Conservation (phyloP, 495 filamentous ascomycete species). For the Aspergillus kassunensis region DNA sequence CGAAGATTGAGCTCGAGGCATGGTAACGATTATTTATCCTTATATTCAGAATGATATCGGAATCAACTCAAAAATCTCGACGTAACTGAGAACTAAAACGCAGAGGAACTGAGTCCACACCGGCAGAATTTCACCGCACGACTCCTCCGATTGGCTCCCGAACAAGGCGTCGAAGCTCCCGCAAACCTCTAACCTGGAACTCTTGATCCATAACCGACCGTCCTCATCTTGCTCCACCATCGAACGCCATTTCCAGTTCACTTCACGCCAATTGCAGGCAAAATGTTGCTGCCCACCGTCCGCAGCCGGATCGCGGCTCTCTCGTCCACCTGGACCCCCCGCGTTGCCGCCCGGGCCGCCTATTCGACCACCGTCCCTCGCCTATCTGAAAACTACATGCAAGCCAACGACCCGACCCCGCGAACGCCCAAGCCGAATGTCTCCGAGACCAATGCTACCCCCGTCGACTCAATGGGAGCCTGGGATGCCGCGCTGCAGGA, state of each 20-base stretch:
- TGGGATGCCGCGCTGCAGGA: conserved; percentile 51
- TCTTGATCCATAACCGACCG: conserved; percentile 18
- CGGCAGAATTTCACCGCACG: conserved; percentile 24
- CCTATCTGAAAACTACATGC: conserved; percentile 47
- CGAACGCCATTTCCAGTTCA: conserved; percentile 15
- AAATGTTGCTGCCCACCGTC: conserved; percentile 40
- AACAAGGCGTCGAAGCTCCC: conserved; percentile 19
- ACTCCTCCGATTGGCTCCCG: conserved; percentile 21
- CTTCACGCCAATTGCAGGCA: conserved; percentile 10
- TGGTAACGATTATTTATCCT: conserved; percentile 25
- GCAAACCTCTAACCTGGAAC: conserved; percentile 28
- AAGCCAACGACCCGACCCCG: conserved; percentile 53
- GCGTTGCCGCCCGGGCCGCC: conserved; percentile 35
- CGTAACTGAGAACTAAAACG: neutral
- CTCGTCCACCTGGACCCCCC: conserved; percentile 34
- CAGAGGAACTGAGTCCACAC: conserved; percentile 10
- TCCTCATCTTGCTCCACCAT: conserved; percentile 24
- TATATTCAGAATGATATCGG: no score
- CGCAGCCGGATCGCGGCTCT: conserved; percentile 45
- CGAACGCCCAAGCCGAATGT: conserved; percentile 46
- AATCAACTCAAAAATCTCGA: no score
- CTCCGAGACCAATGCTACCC: conserved; percentile 57
- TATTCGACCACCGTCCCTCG: conserved; percentile 49
- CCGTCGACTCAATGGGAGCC: conserved; percentile 45
- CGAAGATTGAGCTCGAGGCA: conserved; percentile 26